These are phyloP conservation scores for Verticillium alfalfae DNA, from an alignment of 2,329 filamentous ascomycete species.

Conservation along the genomic window DNA sequence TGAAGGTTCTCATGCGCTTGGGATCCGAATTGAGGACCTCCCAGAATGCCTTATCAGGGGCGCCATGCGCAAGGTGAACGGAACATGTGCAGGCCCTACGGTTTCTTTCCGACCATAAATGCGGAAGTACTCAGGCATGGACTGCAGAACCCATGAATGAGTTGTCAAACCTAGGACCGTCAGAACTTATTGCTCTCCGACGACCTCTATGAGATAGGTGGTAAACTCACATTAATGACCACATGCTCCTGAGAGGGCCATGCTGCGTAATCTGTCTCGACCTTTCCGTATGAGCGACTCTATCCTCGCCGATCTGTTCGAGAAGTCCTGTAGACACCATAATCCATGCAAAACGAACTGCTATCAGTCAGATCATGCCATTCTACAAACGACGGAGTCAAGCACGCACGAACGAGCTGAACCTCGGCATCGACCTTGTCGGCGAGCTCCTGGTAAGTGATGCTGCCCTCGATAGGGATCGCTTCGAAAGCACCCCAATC, in stretches of 20 bases:
- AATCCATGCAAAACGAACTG: slow-evolving; percentile 6
- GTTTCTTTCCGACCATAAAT: slow-evolving; percentile 24
- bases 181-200: not conserved
- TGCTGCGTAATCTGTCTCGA: slow-evolving; percentile 1
- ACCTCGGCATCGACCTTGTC: slow-evolving; percentile 19
- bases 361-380: slow-evolving; percentile 2
- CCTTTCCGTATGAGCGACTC: slow-evolving; percentile 7
- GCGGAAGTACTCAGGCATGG: slow-evolving; percentile 24
- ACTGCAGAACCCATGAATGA: slow-evolving; percentile 11
- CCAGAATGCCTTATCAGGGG: slow-evolving; percentile 23
- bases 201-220: not conserved
- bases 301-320: slow-evolving; percentile 6
- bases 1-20: slow-evolving; percentile 19
- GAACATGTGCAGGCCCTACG: slow-evolving; percentile 15
- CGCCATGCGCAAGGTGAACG: slow-evolving; percentile 20
- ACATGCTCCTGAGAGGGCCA: not conserved
- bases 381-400: not conserved
- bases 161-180: slow-evolving; percentile 15
- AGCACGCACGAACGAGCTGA: slow-evolving; percentile 16
- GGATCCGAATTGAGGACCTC: slow-evolving; percentile 20
- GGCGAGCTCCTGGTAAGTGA: slow-evolving; percentile 23
- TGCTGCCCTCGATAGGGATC: slow-evolving; percentile 20
- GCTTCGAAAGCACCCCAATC: slow-evolving; percentile 25
- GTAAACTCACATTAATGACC: not conserved
- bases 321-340: slow-evolving; percentile 4